Base-by-base conservation (phyloP, 2,329 filamentous ascomycete species). In the Diaporthe helianthi region DNA sequence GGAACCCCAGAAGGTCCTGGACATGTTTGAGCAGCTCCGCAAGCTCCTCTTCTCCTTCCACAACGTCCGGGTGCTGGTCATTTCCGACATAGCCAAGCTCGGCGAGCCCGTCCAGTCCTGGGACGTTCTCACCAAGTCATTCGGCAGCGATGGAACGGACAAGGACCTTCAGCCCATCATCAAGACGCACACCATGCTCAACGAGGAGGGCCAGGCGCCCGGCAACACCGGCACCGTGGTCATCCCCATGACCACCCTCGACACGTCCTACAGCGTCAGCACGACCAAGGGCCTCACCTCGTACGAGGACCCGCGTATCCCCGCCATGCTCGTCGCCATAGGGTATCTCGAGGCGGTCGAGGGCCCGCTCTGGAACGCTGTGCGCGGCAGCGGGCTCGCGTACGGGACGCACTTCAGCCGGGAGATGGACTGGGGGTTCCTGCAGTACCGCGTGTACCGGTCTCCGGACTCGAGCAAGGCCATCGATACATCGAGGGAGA, bases 261-360 rank as follows among this genome's bases (percentile, higher is more conserved):
- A 99, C 81, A 97, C 93, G 52, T 98, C 94, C 1, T 98, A 93
- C 81, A 91, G 91, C 29, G 88, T 94, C 70, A 89, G 93, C 74
- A 92, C 92, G 13, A 86, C 91, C 2, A 87, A 87, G 51, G 95
- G 95, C 7, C 87, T 95, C 19, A 86, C 88, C 29, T 93, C 91
- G 0, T 94, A 92, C 76, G 85, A 87, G 4, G 91, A 98, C 75
- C 90, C 94, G 0, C 86, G 89, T 19, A 84, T 98, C 1, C 94
- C 96, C 0, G 90, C 94, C 2, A 86, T 97, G 64, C 88, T 97
- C 78, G 94, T 99, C 9, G 94, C 95, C 0, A 89, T 94, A 61
- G 90, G 94, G 24, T 98, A 98, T 77, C 90, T 99, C 71, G 94
- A 98, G 77, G 90, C 94, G 0, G 92, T 97, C 22, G 96, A 99